Evolutionary conservation across 1,284 basidiomycete genomes (phyloP).

Genomic region (Ustilago lituana): DNA sequence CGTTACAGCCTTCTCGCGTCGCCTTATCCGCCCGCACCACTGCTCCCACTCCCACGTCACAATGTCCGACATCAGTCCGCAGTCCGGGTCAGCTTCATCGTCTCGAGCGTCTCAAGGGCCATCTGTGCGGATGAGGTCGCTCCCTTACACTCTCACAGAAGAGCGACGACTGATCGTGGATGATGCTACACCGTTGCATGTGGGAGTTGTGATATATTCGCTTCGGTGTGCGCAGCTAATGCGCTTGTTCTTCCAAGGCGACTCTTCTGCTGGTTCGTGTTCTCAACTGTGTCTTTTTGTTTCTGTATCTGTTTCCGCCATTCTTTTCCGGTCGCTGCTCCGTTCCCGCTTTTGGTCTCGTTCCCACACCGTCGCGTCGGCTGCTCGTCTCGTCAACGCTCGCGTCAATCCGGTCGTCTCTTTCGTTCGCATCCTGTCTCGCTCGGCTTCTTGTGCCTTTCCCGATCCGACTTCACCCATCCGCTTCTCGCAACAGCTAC

Average conservation of each 20-base stretch:
- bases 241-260: too few relatives aligned
- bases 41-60: too few relatives aligned
- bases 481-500: constrained; percentile 21
- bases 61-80: too few relatives aligned
- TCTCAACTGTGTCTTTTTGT: constrained; percentile 26
- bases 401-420: constrained; percentile 2
- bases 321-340: constrained; percentile 1
- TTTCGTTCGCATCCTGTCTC: constrained; percentile 1
- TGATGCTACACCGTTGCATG: too few relatives aligned
- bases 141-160: too few relatives aligned
- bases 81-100: too few relatives aligned
- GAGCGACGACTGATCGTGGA: too few relatives aligned
- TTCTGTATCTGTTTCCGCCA: constrained; percentile 1
- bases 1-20: not conserved
- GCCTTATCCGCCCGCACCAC: not conserved
- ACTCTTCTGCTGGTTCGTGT: constrained; percentile 12
- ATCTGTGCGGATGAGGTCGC: too few relatives aligned
- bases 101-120: too few relatives aligned
- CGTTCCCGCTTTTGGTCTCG: constrained; percentile 9
- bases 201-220: too few relatives aligned
- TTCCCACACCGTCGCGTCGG: constrained; percentile 1
- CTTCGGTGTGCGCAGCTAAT: not conserved
- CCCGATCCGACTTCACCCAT: not conserved
- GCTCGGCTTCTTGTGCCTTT: constrained; percentile 1
- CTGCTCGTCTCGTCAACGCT: constrained; percentile 11